Evolutionary conservation across 2,329 filamentous ascomycete species (phyloP).

Genomic region (Fusarium duplospermum): DNA sequence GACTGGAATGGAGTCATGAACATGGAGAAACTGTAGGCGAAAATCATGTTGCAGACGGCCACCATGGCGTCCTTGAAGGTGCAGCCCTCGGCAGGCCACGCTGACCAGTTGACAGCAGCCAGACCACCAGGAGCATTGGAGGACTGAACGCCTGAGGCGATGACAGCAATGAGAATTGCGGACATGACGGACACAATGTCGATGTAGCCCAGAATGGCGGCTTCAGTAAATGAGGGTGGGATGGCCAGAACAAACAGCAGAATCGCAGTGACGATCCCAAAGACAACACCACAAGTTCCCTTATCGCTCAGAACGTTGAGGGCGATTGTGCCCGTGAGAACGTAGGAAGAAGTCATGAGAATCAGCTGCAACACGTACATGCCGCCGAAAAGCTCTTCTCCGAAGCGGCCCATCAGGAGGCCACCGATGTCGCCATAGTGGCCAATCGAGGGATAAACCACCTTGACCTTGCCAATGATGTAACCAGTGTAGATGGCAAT

Average conservation of each 20-base stretch:
- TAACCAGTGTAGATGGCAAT: slow-evolving; percentile 54
- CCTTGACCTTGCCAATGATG: slow-evolving; percentile 53
- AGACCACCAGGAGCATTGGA: not conserved
- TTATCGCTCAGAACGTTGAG: slow-evolving; percentile 70
- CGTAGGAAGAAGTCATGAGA: slow-evolving; percentile 74
- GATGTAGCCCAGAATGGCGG: slow-evolving; percentile 45
- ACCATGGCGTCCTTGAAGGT: slow-evolving; percentile 64
- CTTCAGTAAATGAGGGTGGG: slow-evolving; percentile 54
- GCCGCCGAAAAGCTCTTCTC: slow-evolving; percentile 67
- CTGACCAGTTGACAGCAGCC: slow-evolving; percentile 44
- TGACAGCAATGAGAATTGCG: slow-evolving; percentile 71
- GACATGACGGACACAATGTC: slow-evolving; percentile 48
- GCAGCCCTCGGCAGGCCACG: slow-evolving; percentile 52
- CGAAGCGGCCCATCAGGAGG: slow-evolving; percentile 66
- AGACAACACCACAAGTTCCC: slow-evolving; percentile 52
- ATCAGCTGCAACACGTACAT: slow-evolving; percentile 70
- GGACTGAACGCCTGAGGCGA: slow-evolving; percentile 63
- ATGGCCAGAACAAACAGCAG: slow-evolving; percentile 52
- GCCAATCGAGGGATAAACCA: slow-evolving; percentile 62
- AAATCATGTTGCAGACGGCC: slow-evolving; percentile 71
- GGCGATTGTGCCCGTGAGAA: slow-evolving; percentile 73
- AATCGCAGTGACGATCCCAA: slow-evolving; percentile 52
- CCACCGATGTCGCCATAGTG: slow-evolving; percentile 73
- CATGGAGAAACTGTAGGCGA: slow-evolving; percentile 67
- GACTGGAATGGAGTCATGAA: slow-evolving; percentile 58